Percentiles rank a stretch among this genome's conserved stretches.
phyloP scores from a whole-genome alignment of 805 yeast genomes.

The Yarrowia sp. region DNA sequence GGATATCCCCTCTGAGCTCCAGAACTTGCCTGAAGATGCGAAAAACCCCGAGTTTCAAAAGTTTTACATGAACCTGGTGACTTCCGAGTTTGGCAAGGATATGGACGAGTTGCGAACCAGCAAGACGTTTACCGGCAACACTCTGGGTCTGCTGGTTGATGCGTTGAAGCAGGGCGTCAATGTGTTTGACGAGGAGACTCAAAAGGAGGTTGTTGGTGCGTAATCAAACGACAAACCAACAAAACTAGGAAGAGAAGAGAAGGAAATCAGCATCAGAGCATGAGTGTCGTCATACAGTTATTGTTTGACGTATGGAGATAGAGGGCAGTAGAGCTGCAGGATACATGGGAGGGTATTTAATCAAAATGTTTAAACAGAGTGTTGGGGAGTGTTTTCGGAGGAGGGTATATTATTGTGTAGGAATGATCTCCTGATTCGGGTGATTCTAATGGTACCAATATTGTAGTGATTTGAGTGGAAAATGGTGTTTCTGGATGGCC shows the following conservation, averaged over 20 bases:
- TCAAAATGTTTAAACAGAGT: neutral
- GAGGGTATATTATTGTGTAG: neutral
- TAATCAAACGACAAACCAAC: too few relatives aligned
- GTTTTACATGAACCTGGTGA: slow-evolving; percentile 47
- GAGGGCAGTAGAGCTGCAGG: too few relatives aligned
- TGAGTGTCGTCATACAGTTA: too few relatives aligned
- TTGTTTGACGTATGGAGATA: too few relatives aligned
- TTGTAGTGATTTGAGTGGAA: too few relatives aligned
- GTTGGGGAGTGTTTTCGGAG: neutral
- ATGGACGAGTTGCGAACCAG: slow-evolving; percentile 45
- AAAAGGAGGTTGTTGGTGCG: slow-evolving; percentile 28
- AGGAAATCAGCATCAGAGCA: neutral
- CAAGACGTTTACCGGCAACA: slow-evolving; percentile 43
- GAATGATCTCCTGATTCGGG: too few relatives aligned
- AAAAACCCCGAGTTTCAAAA: slow-evolving; percentile 33
- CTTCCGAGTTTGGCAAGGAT: slow-evolving; percentile 50
- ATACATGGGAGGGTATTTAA: neutral
- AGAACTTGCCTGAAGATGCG: neutral
- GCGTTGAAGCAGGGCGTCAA: slow-evolving; percentile 43
- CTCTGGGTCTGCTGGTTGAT: slow-evolving; percentile 38
- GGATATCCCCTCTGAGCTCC: slow-evolving; percentile 7
- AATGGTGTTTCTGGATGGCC: too few relatives aligned
- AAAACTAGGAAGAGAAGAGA: neutral
- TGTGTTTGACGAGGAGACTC: slow-evolving; percentile 40
- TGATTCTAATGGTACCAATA: too few relatives aligned